Evolutionary conservation across 345 rosid species (phyloP).

Genomic region (Citrus sinensis): DVS_A1.0 CM039162.1:26452001-26452500

Average conservation of each 20-base stretch:
- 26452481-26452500: conserved; percentile 51
- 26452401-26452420: conserved; percentile 33
- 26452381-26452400: background rate
- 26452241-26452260: conserved; percentile 47
- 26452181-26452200: conserved; percentile 15
- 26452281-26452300: conserved; percentile 26
- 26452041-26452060: conserved; percentile 46
- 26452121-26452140: conserved; percentile 47
- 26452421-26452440: conserved; percentile 33
- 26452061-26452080: conserved; percentile 45
- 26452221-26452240: conserved; percentile 44
- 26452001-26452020: conserved; percentile 49
- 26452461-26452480: conserved; percentile 45
- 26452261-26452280: conserved; percentile 37
- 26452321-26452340: too few species aligned
- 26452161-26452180: conserved; percentile 45
- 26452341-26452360: too few species aligned
- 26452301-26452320: conserved; percentile 7
- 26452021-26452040: conserved; percentile 50
- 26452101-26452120: conserved; percentile 39
- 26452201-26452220: conserved; percentile 29
- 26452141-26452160: conserved; percentile 32
- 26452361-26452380: too few species aligned
- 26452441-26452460: conserved; percentile 43
- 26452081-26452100: conserved; percentile 52